Conservation (phyloP, 352 stramenopile genomes). For the Globisporangium uncinulatum region DNA sequence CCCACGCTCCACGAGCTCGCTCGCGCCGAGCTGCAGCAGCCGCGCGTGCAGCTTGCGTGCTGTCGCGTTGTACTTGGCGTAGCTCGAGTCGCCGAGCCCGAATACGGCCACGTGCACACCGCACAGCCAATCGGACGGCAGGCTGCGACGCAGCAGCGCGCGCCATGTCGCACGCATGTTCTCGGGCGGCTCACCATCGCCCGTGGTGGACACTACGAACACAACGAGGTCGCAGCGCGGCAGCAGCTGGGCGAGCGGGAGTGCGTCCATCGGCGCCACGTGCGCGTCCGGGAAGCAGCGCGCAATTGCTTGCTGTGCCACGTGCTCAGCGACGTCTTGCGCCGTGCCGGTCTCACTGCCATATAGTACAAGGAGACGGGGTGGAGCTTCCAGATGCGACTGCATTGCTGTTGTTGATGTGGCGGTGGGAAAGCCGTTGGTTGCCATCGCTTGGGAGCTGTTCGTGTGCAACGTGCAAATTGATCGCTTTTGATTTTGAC, state of each 20-base stretch:
- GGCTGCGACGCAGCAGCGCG: slow-evolving; percentile 79
- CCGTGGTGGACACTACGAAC: slow-evolving; percentile 89
- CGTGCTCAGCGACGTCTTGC: slow-evolving; percentile 81
- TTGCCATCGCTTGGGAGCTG: not conserved
- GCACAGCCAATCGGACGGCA: slow-evolving; percentile 59
- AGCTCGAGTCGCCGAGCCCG: slow-evolving; percentile 89
- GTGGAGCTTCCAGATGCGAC: not conserved
- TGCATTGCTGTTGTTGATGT: not conserved
- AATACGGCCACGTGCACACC: slow-evolving; percentile 85
- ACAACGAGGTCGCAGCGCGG: slow-evolving; percentile 61
- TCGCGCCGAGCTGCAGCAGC: slow-evolving; percentile 81
- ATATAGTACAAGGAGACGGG: slow-evolving; percentile 83
- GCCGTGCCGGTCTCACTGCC: slow-evolving; percentile 87
- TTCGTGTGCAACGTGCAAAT: no score
- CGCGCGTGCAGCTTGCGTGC: slow-evolving; percentile 79
- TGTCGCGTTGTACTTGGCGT: slow-evolving; percentile 91
- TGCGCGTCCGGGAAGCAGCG: slow-evolving; percentile 52
- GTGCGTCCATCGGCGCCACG: slow-evolving; percentile 60
- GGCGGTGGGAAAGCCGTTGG: not conserved
- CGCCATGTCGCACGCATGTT: slow-evolving; percentile 89
- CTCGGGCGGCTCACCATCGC: slow-evolving; percentile 88
- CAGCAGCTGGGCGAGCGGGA: slow-evolving; percentile 44
- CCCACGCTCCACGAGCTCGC: slow-evolving; percentile 63
- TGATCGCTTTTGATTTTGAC: no score
- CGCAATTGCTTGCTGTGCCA: slow-evolving; percentile 61